Percentiles rank a stretch among this genome's conserved stretches.
These are phyloP conservation scores for Draba incana DNA, from an alignment of 345 rosid species.

Conservation along the genomic window DNA sequence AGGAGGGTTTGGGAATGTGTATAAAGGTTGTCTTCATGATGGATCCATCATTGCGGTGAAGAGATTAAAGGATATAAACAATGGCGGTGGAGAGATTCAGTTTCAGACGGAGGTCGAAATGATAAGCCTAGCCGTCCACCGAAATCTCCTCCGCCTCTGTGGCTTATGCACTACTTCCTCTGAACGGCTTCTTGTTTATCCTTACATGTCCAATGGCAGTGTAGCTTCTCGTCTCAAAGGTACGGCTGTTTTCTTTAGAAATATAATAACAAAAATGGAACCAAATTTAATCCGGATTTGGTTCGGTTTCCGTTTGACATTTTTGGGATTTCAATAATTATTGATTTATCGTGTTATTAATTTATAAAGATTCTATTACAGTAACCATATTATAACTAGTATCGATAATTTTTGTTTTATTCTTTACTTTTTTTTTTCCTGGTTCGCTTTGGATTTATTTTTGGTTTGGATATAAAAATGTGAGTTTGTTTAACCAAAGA, in stretches of 20 bases:
- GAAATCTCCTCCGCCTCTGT: conserved; percentile 75
- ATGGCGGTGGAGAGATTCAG: conserved; percentile 73
- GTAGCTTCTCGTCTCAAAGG: conserved; percentile 93
- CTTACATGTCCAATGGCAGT: conserved; percentile 97
- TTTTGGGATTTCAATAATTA: too few relatives aligned
- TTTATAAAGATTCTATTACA: too few relatives aligned
- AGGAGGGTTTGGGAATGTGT: conserved; percentile 95
- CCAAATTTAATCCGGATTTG: not conserved
- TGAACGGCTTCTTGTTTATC: conserved; percentile 86
- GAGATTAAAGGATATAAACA: conserved; percentile 73
- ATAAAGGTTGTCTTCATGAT: conserved; percentile 82
- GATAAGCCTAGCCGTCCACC: conserved; percentile 95
- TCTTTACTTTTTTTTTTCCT: too few relatives aligned
- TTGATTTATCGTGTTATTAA: too few relatives aligned
- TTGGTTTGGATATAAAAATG: too few relatives aligned
- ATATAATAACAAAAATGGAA: too few relatives aligned
- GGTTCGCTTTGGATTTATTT: too few relatives aligned
- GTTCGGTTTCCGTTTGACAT: not conserved
- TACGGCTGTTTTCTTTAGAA: conserved; percentile 19
- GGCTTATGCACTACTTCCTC: conserved; percentile 81
- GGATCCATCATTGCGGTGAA: conserved; percentile 81
- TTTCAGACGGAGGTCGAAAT: conserved; percentile 94
- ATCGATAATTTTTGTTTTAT: too few relatives aligned
- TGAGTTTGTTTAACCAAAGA: too few relatives aligned
- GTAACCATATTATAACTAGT: too few relatives aligned